Evolutionary conservation across 129 eudicot species (phyloP).

Genomic region (Daucus carota): DNA sequence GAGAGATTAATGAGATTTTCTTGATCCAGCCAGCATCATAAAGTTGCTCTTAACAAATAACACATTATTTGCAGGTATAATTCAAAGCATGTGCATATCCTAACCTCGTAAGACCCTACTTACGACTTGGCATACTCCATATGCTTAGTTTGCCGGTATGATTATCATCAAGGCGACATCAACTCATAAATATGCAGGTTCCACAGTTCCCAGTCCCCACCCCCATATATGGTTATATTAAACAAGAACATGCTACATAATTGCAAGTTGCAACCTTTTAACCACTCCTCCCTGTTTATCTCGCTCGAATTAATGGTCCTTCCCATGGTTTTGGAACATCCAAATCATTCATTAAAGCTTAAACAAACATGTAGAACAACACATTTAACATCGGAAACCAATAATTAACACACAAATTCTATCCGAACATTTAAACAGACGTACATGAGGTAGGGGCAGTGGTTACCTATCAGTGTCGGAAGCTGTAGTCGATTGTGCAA

Average conservation of each 20-base stretch:
- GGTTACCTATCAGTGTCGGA: conserved; percentile 13
- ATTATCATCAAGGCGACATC: neutral
- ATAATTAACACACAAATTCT: neutral
- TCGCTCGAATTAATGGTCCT: neutral
- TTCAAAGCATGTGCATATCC: neutral
- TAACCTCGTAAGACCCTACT: neutral
- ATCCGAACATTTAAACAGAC: neutral
- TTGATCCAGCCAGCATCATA: neutral
- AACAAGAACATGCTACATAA: neutral
- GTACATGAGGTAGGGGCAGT: neutral
- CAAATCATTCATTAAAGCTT: neutral
- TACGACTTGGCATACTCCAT: neutral
- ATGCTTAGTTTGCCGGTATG: too few relatives aligned
- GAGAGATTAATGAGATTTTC: neutral
- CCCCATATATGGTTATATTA: neutral
- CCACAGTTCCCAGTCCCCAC: neutral
- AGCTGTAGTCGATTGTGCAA: conserved; percentile 15
- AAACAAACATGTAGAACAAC: too few relatives aligned
- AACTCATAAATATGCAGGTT: neutral
- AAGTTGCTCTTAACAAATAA: neutral
- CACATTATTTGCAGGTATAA: neutral
- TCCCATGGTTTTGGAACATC: neutral
- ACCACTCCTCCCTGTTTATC: neutral
- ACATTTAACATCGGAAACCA: neutral
- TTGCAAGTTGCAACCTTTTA: neutral